Percentiles rank a stretch among this genome's conserved stretches.
phyloP scores from a whole-genome alignment of 164 flowering plant genomes.

The Kalanchoe fedtschenkoi region DNA sequence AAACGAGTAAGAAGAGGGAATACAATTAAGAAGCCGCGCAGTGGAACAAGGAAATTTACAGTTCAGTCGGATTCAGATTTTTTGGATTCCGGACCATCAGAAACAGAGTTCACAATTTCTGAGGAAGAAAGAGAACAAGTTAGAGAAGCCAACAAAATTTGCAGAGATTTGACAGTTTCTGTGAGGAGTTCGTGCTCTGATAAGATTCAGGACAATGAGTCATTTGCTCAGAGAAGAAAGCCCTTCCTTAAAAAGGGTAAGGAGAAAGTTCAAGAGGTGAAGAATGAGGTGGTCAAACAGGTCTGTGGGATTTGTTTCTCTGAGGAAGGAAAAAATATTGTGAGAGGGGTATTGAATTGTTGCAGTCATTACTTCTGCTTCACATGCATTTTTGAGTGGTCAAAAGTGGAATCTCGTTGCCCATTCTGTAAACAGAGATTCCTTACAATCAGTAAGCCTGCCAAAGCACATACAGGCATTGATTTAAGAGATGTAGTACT shows the following conservation, averaged over 20 bases:
- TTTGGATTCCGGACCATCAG: constrained; percentile 51
- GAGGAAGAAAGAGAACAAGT: constrained; percentile 89
- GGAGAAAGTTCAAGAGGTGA: constrained; percentile 45
- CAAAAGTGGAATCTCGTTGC: constrained; percentile 96
- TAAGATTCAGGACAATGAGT: constrained; percentile 18
- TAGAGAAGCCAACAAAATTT: constrained; percentile 45
- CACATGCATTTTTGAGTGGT: constrained; percentile 93
- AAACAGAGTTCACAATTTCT: constrained; percentile 61
- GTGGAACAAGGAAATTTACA: constrained; percentile 18
- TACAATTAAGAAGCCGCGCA: constrained; percentile 15
- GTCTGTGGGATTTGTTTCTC: constrained; percentile 92
- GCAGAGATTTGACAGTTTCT: constrained; percentile 21
- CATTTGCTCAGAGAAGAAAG: constrained; percentile 18
- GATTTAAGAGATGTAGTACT: constrained; percentile 51
- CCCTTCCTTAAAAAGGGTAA: constrained; percentile 49
- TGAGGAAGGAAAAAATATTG: constrained; percentile 66
- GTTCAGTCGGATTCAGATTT: constrained; percentile 59
- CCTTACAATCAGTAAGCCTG: constrained; percentile 51
- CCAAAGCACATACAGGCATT: constrained; percentile 37
- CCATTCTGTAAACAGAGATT: constrained; percentile 95
- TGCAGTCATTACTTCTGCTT: constrained; percentile 91
- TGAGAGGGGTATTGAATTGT: constrained; percentile 69
- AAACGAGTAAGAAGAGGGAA: constrained; percentile 9
- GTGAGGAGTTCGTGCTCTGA: constrained; percentile 35
- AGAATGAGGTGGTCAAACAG: constrained; percentile 45